These are phyloP conservation scores for Plectosphaerella cucumerina DNA, from an alignment of 2,329 filamentous ascomycete species.

Conservation along the genomic window DNA sequence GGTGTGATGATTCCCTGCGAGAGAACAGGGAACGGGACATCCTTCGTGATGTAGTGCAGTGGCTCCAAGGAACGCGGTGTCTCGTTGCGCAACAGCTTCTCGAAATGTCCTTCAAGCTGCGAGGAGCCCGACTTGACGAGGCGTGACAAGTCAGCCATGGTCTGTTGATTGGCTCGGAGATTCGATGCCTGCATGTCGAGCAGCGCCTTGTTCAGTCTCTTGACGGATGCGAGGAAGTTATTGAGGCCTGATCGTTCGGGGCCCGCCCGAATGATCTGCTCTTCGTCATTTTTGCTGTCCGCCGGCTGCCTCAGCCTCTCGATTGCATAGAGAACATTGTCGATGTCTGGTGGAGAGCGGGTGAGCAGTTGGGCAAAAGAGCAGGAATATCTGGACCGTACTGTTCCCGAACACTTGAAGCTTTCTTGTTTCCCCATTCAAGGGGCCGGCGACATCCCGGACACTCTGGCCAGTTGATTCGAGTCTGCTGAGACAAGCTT, in stretches of 20 bases:
- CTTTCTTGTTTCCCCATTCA: constrained; percentile 87
- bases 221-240: constrained; percentile 84
- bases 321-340: constrained; percentile 80
- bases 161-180: constrained; percentile 84
- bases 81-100: constrained; percentile 69
- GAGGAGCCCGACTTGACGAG: constrained; percentile 75
- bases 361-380: constrained; percentile 13
- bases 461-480: constrained; percentile 88
- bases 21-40: constrained; percentile 77
- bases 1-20: constrained; percentile 71
- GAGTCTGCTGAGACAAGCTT: constrained; percentile 77
- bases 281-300: constrained; percentile 87
- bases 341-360: constrained; percentile 59
- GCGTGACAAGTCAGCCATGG: constrained; percentile 72
- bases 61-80: constrained; percentile 81
- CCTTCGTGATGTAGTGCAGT: constrained; percentile 87
- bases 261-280: constrained; percentile 84
- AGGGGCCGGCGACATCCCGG: constrained; percentile 84
- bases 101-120: constrained; percentile 81
- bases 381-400: constrained; percentile 29
- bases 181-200: constrained; percentile 85
- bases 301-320: constrained; percentile 85
- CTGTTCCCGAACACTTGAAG: constrained; percentile 84
- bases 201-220: constrained; percentile 82
- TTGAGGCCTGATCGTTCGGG: constrained; percentile 77